Base-by-base conservation (phyloP, 2,329 filamentous ascomycete genomes). In the Plenodomus biglobosus region DNA sequence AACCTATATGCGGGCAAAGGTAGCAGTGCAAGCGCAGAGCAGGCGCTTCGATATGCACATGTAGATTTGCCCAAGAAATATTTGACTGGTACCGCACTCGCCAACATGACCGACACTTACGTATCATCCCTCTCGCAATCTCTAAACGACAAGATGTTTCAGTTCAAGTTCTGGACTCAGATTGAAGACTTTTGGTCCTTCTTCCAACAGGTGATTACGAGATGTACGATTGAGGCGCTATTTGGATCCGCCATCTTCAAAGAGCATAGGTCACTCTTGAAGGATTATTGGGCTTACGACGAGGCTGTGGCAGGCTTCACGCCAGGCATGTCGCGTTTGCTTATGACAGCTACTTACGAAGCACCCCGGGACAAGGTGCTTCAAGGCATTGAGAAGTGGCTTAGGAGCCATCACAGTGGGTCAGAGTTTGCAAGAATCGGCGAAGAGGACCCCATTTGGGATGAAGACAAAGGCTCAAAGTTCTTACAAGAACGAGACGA, bases 151-250 rank as follows among this genome's bases (percentile, higher is more conserved):
- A 67, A 67, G 42, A 66, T 65, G 63, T 66, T 69, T 16, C 62
- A 68, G 39, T 36, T 53, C 5, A 50, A 53, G 13, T 55, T 40
- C 16, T 69, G 66, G 66, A 66, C 62, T 8, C 56, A 60, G 11
- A 65, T 69, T 17, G 62, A 68, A 44, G 64, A 69, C 20, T 30
- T 64, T 2, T 67, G 60, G 61, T 64, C 62, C 0, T 69, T 68
- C 42, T 52, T 66, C 16, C 58, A 64, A 41, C 57, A 61, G 38
- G 60, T 65, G 1, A 46, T 66, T 22, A 56, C 62, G 8, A 59
- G 60, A 22, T 65, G 64, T 35, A 59, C 50, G 4, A 38, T 60
- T 16, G 56, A 63, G 10, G 57, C 55, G 4, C 32, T 69, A 3
- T 64, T 69, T 24, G 65, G 66, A 1, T 52, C 60, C 2, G 43